Base-by-base conservation (phyloP, 1,284 basidiomycete genomes). In the Stygiomarasmius scandens region DNA sequence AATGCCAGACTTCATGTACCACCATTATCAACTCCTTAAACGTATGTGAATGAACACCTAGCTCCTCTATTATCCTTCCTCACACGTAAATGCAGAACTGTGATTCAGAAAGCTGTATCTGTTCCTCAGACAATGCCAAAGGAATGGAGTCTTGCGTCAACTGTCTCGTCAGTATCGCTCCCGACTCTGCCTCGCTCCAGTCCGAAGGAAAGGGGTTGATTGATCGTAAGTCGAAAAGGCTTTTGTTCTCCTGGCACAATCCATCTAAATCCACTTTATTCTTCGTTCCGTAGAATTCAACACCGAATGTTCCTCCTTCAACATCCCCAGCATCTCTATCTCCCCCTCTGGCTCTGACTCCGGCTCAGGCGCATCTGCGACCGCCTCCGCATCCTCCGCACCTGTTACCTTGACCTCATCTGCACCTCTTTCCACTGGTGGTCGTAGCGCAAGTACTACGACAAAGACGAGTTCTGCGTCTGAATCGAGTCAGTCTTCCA, bases 71-170 rank as follows among this genome's bases (percentile, higher is more conserved):
- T n/a, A n/a, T n/a, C n/a, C n/a, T n/a, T n/a, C n/a, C n/a, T n/a
- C n/a, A n/a, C n/a, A n/a, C n/a, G n/a, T n/a, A 60, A 38, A 24
- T 43, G 20, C 60, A 64, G 65, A 49, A 22, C 24, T 68, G 67
- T 53, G 23, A 45, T 3, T 56, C 46, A 4, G 51, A 32, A 3
- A 27, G 47, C 6, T 69, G 67, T 43, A 14, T 67, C 9, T 69
- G 67, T 36, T 62, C 65, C 29, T 44, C 49, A 2, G n/a, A 52
- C 41, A 64, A 63, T 46, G 63, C 54, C 6, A 32, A 49, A 4
- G n/a, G 54, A 11, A 58, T 67, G 16, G 54, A 62, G 36, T 55
- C 43, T 22, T 69, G 67, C 49, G 46, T 69, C 6, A 61, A 66
- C 36, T 69, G 67, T 44, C 22, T 64, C 22, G 58, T 63, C 22